A percentile compares a stretch with the other conserved stretches of the same genome.
Conservation (phyloP, 2,329 filamentous ascomycete genomes). For the Trichoderma lentiforme region DNA sequence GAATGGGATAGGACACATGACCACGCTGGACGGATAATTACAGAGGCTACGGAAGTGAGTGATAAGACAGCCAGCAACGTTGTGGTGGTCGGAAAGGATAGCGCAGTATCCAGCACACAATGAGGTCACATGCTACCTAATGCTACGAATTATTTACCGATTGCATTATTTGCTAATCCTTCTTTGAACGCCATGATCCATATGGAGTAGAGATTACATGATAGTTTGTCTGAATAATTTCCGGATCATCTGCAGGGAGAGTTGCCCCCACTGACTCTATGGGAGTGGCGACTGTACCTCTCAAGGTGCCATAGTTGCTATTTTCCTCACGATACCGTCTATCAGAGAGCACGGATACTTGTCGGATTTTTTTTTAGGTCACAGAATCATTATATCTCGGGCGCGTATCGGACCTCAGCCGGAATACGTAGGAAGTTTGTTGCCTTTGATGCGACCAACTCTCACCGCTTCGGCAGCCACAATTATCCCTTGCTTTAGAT, state of each 20-base stretch:
- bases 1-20: slow-evolving; percentile 49
- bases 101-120: neutral
- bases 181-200: neutral
- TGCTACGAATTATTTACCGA: neutral
- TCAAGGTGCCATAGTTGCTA: too few relatives aligned
- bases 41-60: neutral
- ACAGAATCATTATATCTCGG: neutral
- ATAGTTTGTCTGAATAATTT: neutral
- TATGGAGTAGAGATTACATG: neutral
- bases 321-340: neutral
- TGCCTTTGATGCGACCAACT: neutral
- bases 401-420: neutral
- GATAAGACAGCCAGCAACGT: neutral
- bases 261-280: neutral
- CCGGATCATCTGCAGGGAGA: neutral
- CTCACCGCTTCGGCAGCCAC: neutral
- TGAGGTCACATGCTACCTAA: neutral
- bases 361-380: neutral
- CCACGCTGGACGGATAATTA: slow-evolving; percentile 2
- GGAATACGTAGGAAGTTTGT: neutral
- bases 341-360: neutral
- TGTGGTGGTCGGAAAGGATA: neutral
- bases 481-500: neutral
- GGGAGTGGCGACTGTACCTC: neutral
- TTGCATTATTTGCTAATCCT: neutral